These are phyloP conservation scores for Ganoderma leucocontextum DNA, from an alignment of 1,284 basidiomycete species.

Conservation along the genomic window DNA sequence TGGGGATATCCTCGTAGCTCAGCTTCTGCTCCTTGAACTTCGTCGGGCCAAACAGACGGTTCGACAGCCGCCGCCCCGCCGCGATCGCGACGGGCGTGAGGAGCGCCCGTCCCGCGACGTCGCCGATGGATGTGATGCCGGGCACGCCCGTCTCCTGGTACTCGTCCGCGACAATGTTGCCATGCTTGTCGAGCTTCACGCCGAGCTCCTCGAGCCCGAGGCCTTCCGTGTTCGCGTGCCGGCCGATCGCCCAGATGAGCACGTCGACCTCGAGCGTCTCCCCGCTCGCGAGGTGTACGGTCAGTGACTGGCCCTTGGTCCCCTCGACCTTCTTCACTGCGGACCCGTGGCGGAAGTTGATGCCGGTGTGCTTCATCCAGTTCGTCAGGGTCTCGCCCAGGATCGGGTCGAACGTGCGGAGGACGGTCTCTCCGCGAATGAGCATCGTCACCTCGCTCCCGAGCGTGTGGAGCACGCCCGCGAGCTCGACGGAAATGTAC, in stretches of 20 bases:
- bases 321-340: slow-evolving; percentile 84
- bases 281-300: slow-evolving; percentile 75
- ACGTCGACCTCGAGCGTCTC: slow-evolving; percentile 86
- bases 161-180: slow-evolving; percentile 90
- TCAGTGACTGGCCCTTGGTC: slow-evolving; percentile 70
- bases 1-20: slow-evolving; percentile 91
- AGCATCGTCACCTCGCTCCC: slow-evolving; percentile 92
- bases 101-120: slow-evolving; percentile 91
- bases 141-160: slow-evolving; percentile 86
- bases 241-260: slow-evolving; percentile 95
- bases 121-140: slow-evolving; percentile 87
- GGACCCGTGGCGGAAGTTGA: slow-evolving; percentile 86
- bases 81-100: slow-evolving; percentile 99
- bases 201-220: slow-evolving; percentile 85
- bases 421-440: slow-evolving; percentile 89
- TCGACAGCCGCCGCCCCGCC: slow-evolving; percentile 89
- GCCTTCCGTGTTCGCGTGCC: slow-evolving; percentile 81
- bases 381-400: slow-evolving; percentile 89
- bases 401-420: slow-evolving; percentile 93
- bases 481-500: slow-evolving; percentile 96
- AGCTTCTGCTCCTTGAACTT: slow-evolving; percentile 90
- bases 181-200: slow-evolving; percentile 79
- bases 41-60: slow-evolving; percentile 89
- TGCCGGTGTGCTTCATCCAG: slow-evolving; percentile 94
- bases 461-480: slow-evolving; percentile 88